Percentiles rank a stretch among this genome's conserved stretches.
Evolutionary conservation across 179 eudicot genomes (phyloP).

Genomic region (Drosera spatulata): DNA sequence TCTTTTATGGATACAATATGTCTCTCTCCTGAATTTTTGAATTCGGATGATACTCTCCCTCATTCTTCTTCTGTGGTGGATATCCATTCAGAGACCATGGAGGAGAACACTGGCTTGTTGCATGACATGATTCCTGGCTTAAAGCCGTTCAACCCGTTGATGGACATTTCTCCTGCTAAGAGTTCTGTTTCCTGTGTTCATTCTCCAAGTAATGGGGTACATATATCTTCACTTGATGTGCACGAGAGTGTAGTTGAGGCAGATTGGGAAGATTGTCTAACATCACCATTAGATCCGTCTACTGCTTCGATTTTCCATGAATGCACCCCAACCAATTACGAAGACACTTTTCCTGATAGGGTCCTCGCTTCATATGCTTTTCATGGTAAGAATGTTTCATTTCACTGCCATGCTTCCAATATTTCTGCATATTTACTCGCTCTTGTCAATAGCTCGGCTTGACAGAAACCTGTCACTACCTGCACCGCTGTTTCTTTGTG

Average conservation of each 20-base stretch:
- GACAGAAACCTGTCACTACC: too few species aligned
- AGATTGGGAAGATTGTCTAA: not conserved
- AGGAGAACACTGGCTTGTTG: not conserved
- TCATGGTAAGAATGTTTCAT: too few species aligned
- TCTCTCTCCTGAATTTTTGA: not conserved
- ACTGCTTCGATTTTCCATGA: not conserved
- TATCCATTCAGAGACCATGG: not conserved
- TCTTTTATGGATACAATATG: not conserved
- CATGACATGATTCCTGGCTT: not conserved
- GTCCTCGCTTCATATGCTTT: too few species aligned
- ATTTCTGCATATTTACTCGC: too few species aligned
- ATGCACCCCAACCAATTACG: not conserved
- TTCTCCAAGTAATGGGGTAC: not conserved
- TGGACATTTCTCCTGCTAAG: not conserved
- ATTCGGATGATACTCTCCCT: not conserved
- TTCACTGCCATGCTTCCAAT: too few species aligned
- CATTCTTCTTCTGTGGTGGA: not conserved
- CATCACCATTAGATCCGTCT: not conserved
- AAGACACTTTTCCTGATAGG: not conserved
- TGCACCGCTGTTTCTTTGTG: too few species aligned
- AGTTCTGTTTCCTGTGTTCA: not conserved
- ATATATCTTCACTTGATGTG: not conserved
- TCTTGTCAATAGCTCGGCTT: too few species aligned
- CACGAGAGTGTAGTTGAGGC: not conserved
- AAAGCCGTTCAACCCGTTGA: not conserved